Evolutionary conservation across 2,329 filamentous ascomycete genomes (phyloP).

Genomic region (Hypoxylon sp.): DNA sequence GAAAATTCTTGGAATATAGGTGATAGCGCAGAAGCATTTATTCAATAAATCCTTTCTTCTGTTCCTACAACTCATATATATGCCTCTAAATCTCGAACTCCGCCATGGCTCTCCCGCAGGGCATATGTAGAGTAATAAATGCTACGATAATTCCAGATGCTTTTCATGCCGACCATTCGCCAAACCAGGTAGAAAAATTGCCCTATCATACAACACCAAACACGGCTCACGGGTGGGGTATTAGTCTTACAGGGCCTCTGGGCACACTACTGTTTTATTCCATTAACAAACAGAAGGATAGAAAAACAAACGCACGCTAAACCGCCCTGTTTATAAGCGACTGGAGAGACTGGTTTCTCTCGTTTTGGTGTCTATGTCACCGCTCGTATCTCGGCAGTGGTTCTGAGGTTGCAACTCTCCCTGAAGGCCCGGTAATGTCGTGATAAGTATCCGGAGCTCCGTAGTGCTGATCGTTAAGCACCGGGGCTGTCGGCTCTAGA

Average conservation of each 20-base stretch:
- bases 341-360: not conserved
- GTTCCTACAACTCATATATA: slow-evolving; percentile 8
- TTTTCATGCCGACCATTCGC: slow-evolving; percentile 22
- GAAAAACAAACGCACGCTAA: slow-evolving; percentile 7
- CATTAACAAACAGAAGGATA: slow-evolving; percentile 7
- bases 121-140: slow-evolving; percentile 14
- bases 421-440: slow-evolving; percentile 68
- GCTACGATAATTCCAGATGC: slow-evolving; percentile 21
- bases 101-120: slow-evolving; percentile 2
- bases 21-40: slow-evolving; percentile 10
- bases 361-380: slow-evolving; percentile 40
- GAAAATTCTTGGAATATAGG: not conserved
- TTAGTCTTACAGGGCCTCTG: slow-evolving; percentile 11
- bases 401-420: slow-evolving; percentile 46
- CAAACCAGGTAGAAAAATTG: slow-evolving; percentile 17
- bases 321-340: slow-evolving; percentile 2
- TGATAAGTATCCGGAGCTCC: slow-evolving; percentile 50
- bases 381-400: slow-evolving; percentile 57
- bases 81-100: slow-evolving; percentile 16
- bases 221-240: slow-evolving; percentile 19
- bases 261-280: not conserved
- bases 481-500: slow-evolving; percentile 54
- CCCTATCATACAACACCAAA: slow-evolving; percentile 33
- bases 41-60: slow-evolving; percentile 12
- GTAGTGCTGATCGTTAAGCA: slow-evolving; percentile 49